phyloP scores from a whole-genome alignment of 2,329 filamentous ascomycete genomes.

The Beauveria scarabaeidicola region DNA sequence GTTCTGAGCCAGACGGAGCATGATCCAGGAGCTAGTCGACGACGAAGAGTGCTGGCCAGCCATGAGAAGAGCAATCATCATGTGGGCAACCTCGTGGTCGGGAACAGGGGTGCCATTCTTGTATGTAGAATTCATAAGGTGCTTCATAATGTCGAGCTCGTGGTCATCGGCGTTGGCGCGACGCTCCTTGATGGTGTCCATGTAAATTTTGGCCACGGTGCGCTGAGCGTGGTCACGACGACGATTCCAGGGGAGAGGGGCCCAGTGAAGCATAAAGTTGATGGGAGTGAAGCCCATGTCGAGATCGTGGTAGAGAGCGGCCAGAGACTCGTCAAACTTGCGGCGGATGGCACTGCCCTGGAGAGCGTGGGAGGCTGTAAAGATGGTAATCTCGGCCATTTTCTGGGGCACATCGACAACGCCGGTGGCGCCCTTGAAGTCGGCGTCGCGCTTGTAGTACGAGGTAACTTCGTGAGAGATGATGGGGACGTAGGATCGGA shows the following conservation, averaged over 20 bases:
- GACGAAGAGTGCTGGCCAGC: conserved; percentile 85
- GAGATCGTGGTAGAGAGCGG: conserved; percentile 76
- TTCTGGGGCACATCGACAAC: conserved; percentile 62
- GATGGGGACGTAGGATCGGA: conserved; percentile 67
- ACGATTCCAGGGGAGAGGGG: conserved; percentile 79
- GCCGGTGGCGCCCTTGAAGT: conserved; percentile 61
- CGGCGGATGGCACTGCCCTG: conserved; percentile 77
- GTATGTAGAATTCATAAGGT: conserved; percentile 77
- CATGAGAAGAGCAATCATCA: conserved; percentile 93
- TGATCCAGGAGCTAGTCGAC: conserved; percentile 76
- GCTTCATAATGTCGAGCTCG: conserved; percentile 75
- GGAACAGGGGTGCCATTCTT: conserved; percentile 74
- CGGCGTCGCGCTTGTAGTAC: conserved; percentile 60
- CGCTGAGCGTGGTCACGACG: conserved; percentile 70
- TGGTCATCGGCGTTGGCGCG: conserved; percentile 44
- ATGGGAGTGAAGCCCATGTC: conserved; percentile 84
- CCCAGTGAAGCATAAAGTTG: conserved; percentile 87
- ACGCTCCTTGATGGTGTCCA: conserved; percentile 69
- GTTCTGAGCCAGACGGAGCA: conserved; percentile 68
- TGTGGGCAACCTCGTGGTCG: conserved; percentile 78
- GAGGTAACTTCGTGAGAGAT: conserved; percentile 66
- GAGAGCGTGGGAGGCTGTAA: conserved; percentile 76
- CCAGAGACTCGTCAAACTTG: conserved; percentile 72
- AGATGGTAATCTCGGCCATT: conserved; percentile 83
- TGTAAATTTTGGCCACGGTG: conserved; percentile 75